Base-by-base conservation (phyloP, 2,329 filamentous ascomycete genomes). In the Biscogniauxia mediterranea region DNA sequence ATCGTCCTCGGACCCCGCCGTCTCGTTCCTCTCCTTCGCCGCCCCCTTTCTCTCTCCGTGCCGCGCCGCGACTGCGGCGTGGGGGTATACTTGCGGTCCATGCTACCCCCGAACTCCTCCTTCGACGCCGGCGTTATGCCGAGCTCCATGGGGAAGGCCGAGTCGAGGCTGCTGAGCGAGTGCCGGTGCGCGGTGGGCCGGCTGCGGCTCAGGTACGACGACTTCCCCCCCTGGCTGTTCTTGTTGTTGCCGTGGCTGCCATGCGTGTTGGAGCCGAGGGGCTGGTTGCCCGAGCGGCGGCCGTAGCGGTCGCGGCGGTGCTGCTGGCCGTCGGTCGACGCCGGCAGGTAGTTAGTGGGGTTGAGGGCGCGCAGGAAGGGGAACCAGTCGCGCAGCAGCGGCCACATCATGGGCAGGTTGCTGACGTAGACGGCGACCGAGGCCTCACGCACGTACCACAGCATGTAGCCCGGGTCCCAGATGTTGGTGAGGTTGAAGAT, bases 401-500 rank as follows among this genome's bases (percentile, higher is more conserved):
- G 78, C 81, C 82, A 85, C 58, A 83, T 78, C 54, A 80, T 75
- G 0, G 83, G 83, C 2, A 85, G 72, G 66, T 85, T 85, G 63
- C 81, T 77, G 9, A 85, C 81, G 61, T 80, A 79, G 5, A 85
- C 75, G 7, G 81, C 82, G 1, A 83, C 81, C 25, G 75, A 79
- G 9, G 81, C 79, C 75, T 86, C 83, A 58, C 83, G 77, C 20
- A 79, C 76, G 68, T 85, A 84, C 82, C 83, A 85, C 19, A 80
- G 70, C 75, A 80, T 75, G 67, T 80, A 80, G 51, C 56, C 54
- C 5, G 71, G 70, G 56, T 68, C 65, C 58, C 66, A 67, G 15
- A 69, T 55, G n/a, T 66, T 52, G 56, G 65, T 70, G 17, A 78
- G 74, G 62, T 81, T 81, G 70, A 78, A 81, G 54, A 79, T 70